Conservation (phyloP, 306 rosid species). For the Gillenia trifoliata region DNA sequence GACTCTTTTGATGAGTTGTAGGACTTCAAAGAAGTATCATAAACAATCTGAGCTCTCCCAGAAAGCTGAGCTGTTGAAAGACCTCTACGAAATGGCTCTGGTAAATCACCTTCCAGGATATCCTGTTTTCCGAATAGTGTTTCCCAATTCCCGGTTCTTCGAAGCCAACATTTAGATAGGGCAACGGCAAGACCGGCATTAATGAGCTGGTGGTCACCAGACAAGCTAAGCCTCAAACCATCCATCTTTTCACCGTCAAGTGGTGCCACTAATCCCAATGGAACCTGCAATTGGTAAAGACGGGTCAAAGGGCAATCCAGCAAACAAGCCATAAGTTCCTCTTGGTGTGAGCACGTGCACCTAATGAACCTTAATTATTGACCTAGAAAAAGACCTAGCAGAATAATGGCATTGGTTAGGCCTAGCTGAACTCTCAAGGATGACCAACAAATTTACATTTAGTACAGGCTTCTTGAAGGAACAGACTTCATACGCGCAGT, state of each 20-base stretch:
- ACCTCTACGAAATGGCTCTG: slow-evolving; percentile 59
- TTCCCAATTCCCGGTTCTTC: slow-evolving; percentile 70
- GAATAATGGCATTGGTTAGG: not conserved
- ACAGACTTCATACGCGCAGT: not conserved
- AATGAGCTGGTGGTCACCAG: slow-evolving; percentile 65
- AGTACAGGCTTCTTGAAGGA: not conserved
- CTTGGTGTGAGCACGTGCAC: not conserved
- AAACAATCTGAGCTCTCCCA: slow-evolving; percentile 68
- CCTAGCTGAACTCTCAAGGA: not conserved
- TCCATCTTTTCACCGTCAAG: slow-evolving; percentile 39
- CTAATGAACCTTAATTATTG: not conserved
- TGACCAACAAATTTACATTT: not conserved
- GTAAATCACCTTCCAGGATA: slow-evolving; percentile 38
- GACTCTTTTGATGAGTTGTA: slow-evolving; percentile 22
- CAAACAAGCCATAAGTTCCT: not conserved
- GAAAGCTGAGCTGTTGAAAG: slow-evolving; percentile 57
- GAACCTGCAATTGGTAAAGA: slow-evolving; percentile 46
- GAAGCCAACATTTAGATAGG: slow-evolving; percentile 79
- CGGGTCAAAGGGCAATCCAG: slow-evolving; percentile 1
- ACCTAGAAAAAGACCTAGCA: not conserved
- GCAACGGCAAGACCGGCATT: slow-evolving; percentile 82
- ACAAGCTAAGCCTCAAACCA: slow-evolving; percentile 57
- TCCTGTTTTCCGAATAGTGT: slow-evolving; percentile 35
- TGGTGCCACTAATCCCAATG: slow-evolving; percentile 44
- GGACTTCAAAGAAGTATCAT: slow-evolving; percentile 32